These are phyloP conservation scores for Phytophthora idaei DNA, from an alignment of 352 stramenopile genomes.

Conservation along the genomic window DNA sequence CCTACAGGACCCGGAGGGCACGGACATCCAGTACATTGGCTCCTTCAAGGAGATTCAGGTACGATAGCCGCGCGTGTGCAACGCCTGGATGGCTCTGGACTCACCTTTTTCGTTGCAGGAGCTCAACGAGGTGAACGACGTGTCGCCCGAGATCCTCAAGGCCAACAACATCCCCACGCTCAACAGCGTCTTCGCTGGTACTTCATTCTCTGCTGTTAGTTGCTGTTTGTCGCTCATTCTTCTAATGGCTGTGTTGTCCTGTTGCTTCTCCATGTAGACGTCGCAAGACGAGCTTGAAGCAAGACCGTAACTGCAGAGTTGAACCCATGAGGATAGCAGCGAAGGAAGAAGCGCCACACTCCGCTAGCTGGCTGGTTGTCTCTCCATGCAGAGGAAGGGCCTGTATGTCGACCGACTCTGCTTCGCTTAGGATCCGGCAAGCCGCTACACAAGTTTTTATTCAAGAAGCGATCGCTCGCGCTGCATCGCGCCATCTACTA, in stretches of 20 bases:
- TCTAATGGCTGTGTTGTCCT: constrained; percentile 28
- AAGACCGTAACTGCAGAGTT: constrained; percentile 8
- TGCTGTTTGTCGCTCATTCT: constrained; percentile 18
- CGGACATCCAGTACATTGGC: constrained; percentile 67
- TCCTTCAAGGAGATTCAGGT: constrained; percentile 87
- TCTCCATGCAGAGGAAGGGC: constrained; percentile 2
- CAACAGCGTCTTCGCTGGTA: constrained; percentile 75
- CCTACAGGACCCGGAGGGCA: constrained; percentile 56
- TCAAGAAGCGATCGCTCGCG: constrained; percentile 16
- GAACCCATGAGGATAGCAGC: constrained; percentile 18
- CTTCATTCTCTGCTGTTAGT: neutral
- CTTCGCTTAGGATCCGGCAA: constrained; percentile 25
- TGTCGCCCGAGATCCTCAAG: constrained; percentile 75
- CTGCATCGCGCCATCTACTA: constrained; percentile 10
- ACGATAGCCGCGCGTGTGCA: constrained; percentile 4
- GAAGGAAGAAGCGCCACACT: constrained; percentile 10
- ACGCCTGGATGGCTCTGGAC: constrained; percentile 10
- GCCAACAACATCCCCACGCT: constrained; percentile 82
- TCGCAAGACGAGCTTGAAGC: constrained; percentile 38
- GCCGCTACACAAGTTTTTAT: constrained; percentile 40
- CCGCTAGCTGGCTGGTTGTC: constrained; percentile 8
- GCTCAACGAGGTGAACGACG: constrained; percentile 84
- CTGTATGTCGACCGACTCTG: constrained; percentile 4
- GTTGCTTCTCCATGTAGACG: constrained; percentile 29
- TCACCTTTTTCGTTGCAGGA: constrained; percentile 43